Base-by-base conservation (phyloP, 257 asterid species). In the Solanum rostratum region DNA sequence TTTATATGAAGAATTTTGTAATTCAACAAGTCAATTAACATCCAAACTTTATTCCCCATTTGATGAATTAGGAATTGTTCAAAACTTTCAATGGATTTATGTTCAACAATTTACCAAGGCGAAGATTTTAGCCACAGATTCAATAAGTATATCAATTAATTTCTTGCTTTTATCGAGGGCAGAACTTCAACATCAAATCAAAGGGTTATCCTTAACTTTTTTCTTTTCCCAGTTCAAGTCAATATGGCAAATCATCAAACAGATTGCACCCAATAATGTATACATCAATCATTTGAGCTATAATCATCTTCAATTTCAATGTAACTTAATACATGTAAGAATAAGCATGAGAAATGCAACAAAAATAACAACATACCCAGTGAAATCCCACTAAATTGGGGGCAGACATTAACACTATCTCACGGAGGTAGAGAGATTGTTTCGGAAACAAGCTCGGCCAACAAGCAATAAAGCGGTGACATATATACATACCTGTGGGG, bases 401-500 rank as follows among this genome's bases (percentile, higher is more conserved):
- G 3, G n/a, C 0, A 41, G 7, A 1, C 45, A 41, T 41, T 41
- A 41, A 6, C 45, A 7, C 2, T 7, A 41, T 41, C 45, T n/a
- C 65, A n/a, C 9, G 29, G 14, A 57, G 3, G 65, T 13, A 3
- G 29, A n/a, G 65, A n/a, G 65, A 14, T 24, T 12, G 2, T 57
- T n/a, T 57, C 10, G 29, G 7, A n/a, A n/a, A 57, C 12, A 57
- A 2, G 29, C 29, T 57, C 65, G 6, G 29, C 27, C 10, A 57
- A 33, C 20, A 59, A 59, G 62, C 9, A 49, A 11, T 50, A 27
- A 29, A 8, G 87, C 13, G 52, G 74, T 78, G 37, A 79, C 59
- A 65, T 7, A 55, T 29, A 62, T 10, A 70, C 30, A 49, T 85
- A 92, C 97, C 97, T 88, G 41, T 88, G 45, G 22, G 74, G 54